A percentile compares a stretch with the other conserved stretches of the same genome.
These are phyloP conservation scores for Suillus fuscotomentosus DNA, from an alignment of 768 basidiomycete species.

Conservation along the genomic window DNA sequence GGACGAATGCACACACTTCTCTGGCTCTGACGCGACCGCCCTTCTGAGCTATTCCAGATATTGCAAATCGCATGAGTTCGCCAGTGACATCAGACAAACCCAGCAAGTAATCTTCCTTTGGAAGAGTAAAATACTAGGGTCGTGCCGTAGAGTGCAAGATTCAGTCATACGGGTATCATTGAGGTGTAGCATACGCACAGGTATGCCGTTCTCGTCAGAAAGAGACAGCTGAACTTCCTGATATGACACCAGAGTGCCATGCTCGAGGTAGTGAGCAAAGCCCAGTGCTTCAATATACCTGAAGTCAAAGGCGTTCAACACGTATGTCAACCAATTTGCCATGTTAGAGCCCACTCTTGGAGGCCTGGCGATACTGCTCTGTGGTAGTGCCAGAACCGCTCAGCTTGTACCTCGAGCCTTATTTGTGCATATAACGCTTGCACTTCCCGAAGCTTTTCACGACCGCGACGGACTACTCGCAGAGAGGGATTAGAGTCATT, in stretches of 20 bases:
- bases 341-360: constrained; percentile 55
- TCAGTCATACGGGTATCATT: constrained; percentile 6
- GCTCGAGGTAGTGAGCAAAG: constrained; percentile 82
- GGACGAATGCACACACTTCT: constrained; percentile 68
- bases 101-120: constrained; percentile 83
- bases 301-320: constrained; percentile 16
- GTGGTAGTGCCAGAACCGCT: constrained; percentile 77
- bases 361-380: constrained; percentile 75
- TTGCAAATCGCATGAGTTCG: constrained; percentile 95
- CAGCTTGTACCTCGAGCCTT: constrained; percentile 58
- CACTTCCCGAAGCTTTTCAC: constrained; percentile 66
- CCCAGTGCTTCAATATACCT: constrained; percentile 89
- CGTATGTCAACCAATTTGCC: background rate
- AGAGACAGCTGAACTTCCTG: constrained; percentile 65
- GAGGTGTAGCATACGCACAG: constrained; percentile 46
- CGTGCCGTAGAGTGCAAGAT: constrained; percentile 2
- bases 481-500: constrained; percentile 28
- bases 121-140: constrained; percentile 70
- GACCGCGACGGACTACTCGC: constrained; percentile 49
- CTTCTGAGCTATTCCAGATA: constrained; percentile 70
- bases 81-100: constrained; percentile 95
- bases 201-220: constrained; percentile 55
- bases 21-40: constrained; percentile 64
- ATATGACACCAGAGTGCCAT: constrained; percentile 65
- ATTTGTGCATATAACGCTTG: constrained; percentile 62